A percentile compares a stretch with the other conserved stretches of the same genome.
These are phyloP conservation scores for Citrullus mucosospermus DNA, from an alignment of 306 rosid genomes.

Conservation along the genomic window DNA sequence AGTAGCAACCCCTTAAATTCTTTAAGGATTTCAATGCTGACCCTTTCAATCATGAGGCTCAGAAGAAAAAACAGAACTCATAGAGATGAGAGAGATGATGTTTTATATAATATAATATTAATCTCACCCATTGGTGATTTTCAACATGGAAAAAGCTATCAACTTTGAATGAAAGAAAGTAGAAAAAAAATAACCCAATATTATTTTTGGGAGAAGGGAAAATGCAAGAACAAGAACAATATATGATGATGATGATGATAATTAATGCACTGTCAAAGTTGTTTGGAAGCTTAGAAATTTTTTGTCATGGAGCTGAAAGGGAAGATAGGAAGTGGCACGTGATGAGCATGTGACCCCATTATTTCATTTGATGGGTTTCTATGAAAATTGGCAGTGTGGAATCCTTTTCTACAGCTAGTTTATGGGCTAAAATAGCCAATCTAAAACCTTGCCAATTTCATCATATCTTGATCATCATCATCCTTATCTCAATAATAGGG, in stretches of 20 bases:
- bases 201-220: not conserved
- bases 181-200: not conserved
- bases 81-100: not conserved
- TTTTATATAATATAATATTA: not conserved
- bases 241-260: not conserved
- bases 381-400: not conserved
- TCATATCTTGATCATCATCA: not conserved
- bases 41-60: slow-evolving; percentile 52
- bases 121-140: not conserved
- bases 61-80: slow-evolving; percentile 19
- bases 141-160: not conserved
- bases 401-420: not conserved
- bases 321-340: not conserved
- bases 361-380: not conserved
- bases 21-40: slow-evolving; percentile 20
- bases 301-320: not conserved
- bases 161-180: not conserved
- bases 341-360: not conserved
- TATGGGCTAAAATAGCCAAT: not conserved
- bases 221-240: not conserved
- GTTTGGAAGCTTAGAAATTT: not conserved
- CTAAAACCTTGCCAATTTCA: too few relatives aligned
- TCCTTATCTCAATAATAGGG: not conserved
- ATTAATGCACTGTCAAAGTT: not conserved
- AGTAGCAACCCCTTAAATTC: not conserved